Percentiles rank a stretch among this genome's conserved stretches.
Evolutionary conservation across 768 basidiomycete species (phyloP).

Genomic region (Suillus lakei): DNA sequence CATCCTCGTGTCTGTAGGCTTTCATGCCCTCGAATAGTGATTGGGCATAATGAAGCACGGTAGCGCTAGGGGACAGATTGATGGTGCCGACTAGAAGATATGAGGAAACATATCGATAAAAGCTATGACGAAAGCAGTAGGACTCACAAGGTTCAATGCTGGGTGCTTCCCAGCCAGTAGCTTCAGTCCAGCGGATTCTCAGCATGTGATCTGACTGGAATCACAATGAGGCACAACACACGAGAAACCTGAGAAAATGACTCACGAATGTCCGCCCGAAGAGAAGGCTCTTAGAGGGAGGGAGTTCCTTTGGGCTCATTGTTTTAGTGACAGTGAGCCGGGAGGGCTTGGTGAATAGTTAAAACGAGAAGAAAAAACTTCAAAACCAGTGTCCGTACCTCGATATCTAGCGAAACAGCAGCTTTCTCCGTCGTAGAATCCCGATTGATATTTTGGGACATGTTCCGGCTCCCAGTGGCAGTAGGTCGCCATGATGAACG

Average conservation of each 20-base stretch:
- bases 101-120: conserved; percentile 18
- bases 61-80: conserved; percentile 41
- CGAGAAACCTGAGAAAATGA: conserved; percentile 15
- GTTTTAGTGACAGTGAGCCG: conserved; percentile 54
- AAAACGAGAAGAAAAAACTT: not conserved
- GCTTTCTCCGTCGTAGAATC: conserved; percentile 59
- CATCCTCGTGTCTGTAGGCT: conserved; percentile 79
- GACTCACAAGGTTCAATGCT: conserved; percentile 82
- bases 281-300: conserved; percentile 67
- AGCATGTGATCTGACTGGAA: conserved; percentile 87
- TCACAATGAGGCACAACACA: conserved; percentile 14
- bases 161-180: conserved; percentile 82
- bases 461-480: conserved; percentile 12
- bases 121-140: conserved; percentile 2
- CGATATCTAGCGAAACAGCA: conserved; percentile 50
- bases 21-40: conserved; percentile 94
- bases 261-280: conserved; percentile 89
- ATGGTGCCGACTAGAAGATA: conserved; percentile 24
- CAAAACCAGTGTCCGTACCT: conserved; percentile 39
- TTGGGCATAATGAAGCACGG: conserved; percentile 94
- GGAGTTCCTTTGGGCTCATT: conserved; percentile 59
- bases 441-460: conserved; percentile 15
- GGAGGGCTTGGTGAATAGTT: conserved; percentile 46
- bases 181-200: conserved; percentile 70
- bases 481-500: conserved; percentile 18